Evolutionary conservation across 2,329 filamentous ascomycete genomes (phyloP).

Genomic region (Diaporthe longicolla): DNA sequence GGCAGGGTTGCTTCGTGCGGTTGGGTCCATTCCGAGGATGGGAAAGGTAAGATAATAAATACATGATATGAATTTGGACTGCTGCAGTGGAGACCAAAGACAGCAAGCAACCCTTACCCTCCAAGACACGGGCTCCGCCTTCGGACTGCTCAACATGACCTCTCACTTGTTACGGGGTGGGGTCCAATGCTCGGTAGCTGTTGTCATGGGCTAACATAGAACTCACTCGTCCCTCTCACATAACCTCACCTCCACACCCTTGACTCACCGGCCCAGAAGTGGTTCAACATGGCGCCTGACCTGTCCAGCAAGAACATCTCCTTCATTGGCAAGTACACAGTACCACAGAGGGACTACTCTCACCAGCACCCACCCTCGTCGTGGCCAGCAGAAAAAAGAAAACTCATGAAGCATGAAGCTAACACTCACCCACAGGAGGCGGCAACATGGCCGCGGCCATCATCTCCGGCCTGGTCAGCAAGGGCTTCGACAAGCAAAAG

Average conservation of each 20-base stretch:
- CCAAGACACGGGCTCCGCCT: constrained; percentile 4
- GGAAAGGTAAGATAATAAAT: not conserved
- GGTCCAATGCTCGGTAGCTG: not conserved
- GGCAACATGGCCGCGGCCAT: constrained; percentile 69
- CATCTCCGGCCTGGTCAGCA: constrained; percentile 62
- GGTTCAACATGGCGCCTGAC: constrained; percentile 38
- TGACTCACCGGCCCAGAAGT: constrained; percentile 7
- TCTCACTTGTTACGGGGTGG: not conserved
- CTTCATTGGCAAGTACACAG: constrained; percentile 40
- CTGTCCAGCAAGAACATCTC: constrained; percentile 41
- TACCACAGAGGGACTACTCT: not conserved
- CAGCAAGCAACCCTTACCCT: constrained; percentile 16
- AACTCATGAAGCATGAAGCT: not conserved
- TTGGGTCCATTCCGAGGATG: not conserved
- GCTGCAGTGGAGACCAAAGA: not conserved
- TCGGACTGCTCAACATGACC: constrained; percentile 18
- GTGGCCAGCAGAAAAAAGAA: not conserved
- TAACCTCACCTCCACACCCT: not conserved
- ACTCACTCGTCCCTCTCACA: not conserved
- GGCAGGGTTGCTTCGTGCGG: not conserved
- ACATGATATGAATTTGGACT: not conserved
- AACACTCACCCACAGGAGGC: constrained; percentile 52
- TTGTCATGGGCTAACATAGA: constrained; percentile 1
- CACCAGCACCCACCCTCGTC: not conserved
- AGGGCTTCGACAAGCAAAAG: constrained; percentile 56